Evolutionary conservation across 305 asterid species (phyloP).

Genomic region (Ajuga reptans): DNA sequence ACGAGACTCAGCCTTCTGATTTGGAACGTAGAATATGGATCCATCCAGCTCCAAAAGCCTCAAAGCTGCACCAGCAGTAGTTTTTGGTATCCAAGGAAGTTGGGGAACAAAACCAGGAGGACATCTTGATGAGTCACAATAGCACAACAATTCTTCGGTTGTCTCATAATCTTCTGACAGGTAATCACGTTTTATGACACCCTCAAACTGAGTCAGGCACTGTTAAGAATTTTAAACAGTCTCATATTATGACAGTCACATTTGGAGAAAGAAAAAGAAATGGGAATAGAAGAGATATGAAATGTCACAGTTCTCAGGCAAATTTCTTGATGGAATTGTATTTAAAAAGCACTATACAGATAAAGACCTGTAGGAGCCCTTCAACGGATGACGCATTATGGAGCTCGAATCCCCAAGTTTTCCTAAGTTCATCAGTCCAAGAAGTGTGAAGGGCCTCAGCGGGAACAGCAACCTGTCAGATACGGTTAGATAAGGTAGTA

Average conservation of each 20-base stretch:
- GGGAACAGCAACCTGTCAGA: slow-evolving; percentile 69
- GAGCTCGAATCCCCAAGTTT: slow-evolving; percentile 65
- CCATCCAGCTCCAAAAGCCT: slow-evolving; percentile 85
- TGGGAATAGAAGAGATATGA: neutral
- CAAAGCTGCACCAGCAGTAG: slow-evolving; percentile 77
- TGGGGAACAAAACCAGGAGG: slow-evolving; percentile 39
- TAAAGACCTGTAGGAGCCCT: slow-evolving; percentile 64
- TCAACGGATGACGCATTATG: slow-evolving; percentile 51
- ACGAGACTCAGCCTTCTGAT: slow-evolving; percentile 44
- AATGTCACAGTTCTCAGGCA: neutral
- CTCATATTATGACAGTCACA: neutral
- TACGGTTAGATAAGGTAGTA: slow-evolving; percentile 11
- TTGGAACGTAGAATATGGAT: slow-evolving; percentile 47
- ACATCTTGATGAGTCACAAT: slow-evolving; percentile 37
- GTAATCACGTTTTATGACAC: slow-evolving; percentile 59
- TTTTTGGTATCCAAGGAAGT: slow-evolving; percentile 92
- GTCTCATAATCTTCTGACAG: slow-evolving; percentile 75
- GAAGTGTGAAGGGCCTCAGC: slow-evolving; percentile 63
- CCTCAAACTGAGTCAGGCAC: slow-evolving; percentile 72
- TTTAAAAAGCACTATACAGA: neutral
- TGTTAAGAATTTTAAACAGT: slow-evolving; percentile 24
- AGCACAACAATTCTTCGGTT: slow-evolving; percentile 60
- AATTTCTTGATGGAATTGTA: slow-evolving; percentile 12
- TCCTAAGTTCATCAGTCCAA: slow-evolving; percentile 72
- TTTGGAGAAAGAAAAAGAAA: neutral